phyloP scores from a whole-genome alignment of 306 rosid species.

The Styphnolobium japonicum region DNA sequence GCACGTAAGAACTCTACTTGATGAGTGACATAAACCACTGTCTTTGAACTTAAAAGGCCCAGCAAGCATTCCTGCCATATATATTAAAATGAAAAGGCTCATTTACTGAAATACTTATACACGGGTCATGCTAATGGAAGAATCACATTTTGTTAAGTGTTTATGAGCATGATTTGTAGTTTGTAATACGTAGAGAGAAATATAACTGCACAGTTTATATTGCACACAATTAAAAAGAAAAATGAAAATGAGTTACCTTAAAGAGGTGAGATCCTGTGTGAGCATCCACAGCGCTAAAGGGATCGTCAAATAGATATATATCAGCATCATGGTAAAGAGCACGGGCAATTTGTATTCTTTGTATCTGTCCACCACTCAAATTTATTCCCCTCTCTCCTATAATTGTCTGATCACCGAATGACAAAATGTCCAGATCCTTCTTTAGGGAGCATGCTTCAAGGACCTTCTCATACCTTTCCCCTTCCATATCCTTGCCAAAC shows the following conservation, averaged over 20 bases:
- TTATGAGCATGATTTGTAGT: no score
- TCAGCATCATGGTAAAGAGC: conserved; percentile 71
- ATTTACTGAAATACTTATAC: background rate
- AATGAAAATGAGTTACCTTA: conserved; percentile 38
- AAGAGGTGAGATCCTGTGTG: conserved; percentile 78
- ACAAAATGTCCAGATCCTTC: conserved; percentile 57
- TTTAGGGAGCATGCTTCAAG: conserved; percentile 65
- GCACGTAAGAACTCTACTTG: conserved; percentile 87
- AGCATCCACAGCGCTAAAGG: conserved; percentile 80
- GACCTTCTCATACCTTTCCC: conserved; percentile 55
- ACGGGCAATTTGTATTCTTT: conserved; percentile 73
- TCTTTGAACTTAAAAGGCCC: conserved; percentile 62
- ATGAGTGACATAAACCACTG: conserved; percentile 79
- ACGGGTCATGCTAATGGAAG: background rate
- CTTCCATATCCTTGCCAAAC: conserved; percentile 55
- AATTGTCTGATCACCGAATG: conserved; percentile 70
- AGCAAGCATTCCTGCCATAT: conserved; percentile 66
- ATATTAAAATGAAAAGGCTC: background rate
- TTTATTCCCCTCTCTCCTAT: conserved; percentile 75
- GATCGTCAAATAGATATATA: conserved; percentile 74
- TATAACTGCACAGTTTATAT: background rate
- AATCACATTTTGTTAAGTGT: background rate
- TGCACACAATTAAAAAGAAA: background rate
- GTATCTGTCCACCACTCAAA: conserved; percentile 74
- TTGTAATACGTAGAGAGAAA: background rate